Evolutionary conservation across 768 basidiomycete genomes (phyloP), one percentile per base, ranked within the genome.

Genomic region (Cubamyces sp.): DNA sequence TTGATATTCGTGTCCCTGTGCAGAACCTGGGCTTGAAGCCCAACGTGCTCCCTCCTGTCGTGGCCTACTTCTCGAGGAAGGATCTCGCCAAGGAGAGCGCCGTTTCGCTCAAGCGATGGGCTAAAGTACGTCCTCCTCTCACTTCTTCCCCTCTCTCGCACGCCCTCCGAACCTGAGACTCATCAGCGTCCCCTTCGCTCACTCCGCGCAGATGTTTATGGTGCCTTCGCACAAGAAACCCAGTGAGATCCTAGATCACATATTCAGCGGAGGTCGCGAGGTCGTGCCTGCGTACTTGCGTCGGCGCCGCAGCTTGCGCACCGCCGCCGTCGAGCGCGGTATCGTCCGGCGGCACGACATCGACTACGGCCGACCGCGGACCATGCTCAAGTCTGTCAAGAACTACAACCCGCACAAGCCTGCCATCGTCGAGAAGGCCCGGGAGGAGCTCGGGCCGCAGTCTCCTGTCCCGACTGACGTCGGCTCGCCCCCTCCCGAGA

Each of bases 401-500:
- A 48, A 40, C 19, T 23, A 58, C 28, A 52, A 52, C 47, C 57
- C 50, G 42, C 57, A 50, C 42, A 58, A 50, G 48, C 19, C 3
- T 3, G 41, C 47, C 5, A 58, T 49, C 18, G 7, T 18, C 25
- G 15, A 19, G 26, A 26, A 42, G 39, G 41, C 50, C 5, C 19
- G 28, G 25, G 39, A 50, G 23, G 28, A 43, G 34, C 14, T 53
- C 19, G 52, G 41, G n/a, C 52, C 52, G n/a, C 48, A 49, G 48
- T 26, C 25, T 9, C 48, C 48, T 1, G 37, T 58, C 16, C 37
- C 57, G 57, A 58, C 57, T 14, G 48, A 49, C 5, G 48, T 49
- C 18, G 48, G 26, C 4, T 49, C 48, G 3, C 48, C 48, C 25
- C 52, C 52, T 30, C 52, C 34, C 16, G 18, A 34, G 9, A 5